Evolutionary conservation across 2,329 filamentous ascomycete genomes (phyloP).

Genomic region (Sporothrix luriei): DNA sequence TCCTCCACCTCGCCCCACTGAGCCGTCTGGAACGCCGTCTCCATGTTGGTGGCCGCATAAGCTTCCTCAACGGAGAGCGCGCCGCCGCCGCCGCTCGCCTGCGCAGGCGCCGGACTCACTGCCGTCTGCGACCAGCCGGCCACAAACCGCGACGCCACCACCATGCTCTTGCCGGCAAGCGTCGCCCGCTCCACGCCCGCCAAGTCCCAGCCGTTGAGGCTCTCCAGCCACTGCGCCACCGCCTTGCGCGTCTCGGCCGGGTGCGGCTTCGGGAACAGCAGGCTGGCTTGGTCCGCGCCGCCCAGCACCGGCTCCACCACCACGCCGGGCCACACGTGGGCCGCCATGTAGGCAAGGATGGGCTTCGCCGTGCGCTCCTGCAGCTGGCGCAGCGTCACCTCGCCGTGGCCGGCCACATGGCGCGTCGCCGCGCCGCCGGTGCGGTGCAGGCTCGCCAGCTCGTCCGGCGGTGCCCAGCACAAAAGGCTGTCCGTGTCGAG

Average conservation of each 20-base stretch:
- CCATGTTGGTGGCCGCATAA: constrained; percentile 72
- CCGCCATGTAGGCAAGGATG: constrained; percentile 71
- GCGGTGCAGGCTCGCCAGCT: constrained; percentile 44
- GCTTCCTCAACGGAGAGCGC: constrained; percentile 82
- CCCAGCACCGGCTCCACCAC: constrained; percentile 74
- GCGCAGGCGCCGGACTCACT: constrained; percentile 43
- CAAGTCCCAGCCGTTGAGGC: constrained; percentile 75
- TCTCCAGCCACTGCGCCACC: constrained; percentile 74
- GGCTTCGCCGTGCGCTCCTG: constrained; percentile 71
- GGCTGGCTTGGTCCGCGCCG: constrained; percentile 64
- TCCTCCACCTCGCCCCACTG: constrained; percentile 98
- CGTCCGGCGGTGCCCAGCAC: constrained; percentile 73
- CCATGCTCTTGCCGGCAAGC: constrained; percentile 82
- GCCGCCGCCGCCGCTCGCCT: constrained; percentile 40
- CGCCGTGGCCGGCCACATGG: constrained; percentile 38
- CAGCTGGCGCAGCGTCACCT: constrained; percentile 63
- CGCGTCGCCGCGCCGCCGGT: neutral
- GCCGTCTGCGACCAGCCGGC: constrained; percentile 85
- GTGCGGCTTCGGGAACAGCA: constrained; percentile 76
- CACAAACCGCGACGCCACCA: constrained; percentile 74
- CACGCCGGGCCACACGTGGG: constrained; percentile 80
- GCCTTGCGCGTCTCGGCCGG: constrained; percentile 73
- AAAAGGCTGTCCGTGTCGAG: constrained; percentile 89
- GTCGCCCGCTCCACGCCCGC: constrained; percentile 83
- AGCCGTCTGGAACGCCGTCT: constrained; percentile 86